A percentile compares a stretch with the other conserved stretches of the same genome.
Conservation (phyloP, 2,329 filamentous ascomycete species). For the Sclerotinia spermophila region DNA sequence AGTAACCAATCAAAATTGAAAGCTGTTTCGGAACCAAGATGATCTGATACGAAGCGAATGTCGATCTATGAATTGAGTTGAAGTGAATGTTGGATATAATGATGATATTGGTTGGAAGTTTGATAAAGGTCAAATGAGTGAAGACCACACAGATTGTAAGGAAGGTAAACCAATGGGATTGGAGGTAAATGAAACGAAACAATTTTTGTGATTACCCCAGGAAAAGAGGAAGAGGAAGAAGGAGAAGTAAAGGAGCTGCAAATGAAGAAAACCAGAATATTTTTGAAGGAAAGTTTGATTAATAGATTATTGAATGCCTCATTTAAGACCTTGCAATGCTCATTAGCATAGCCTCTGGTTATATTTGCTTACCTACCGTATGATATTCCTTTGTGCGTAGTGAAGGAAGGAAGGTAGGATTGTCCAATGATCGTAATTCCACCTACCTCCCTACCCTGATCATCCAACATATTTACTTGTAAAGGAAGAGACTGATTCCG, state of each 20-base stretch:
- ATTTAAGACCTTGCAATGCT: not conserved
- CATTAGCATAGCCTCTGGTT: not conserved
- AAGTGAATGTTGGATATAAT: not conserved
- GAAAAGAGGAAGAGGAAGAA: not conserved
- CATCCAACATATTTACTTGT: not conserved
- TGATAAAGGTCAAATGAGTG: not conserved
- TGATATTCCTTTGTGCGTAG: not conserved
- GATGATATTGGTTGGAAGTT: not conserved
- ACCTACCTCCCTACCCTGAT: not conserved
- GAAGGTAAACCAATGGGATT: not conserved
- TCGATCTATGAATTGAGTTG: not conserved
- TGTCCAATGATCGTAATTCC: not conserved
- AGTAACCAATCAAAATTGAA: not conserved
- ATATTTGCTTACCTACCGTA: not conserved
- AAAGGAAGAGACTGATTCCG: not conserved
- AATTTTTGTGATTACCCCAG: not conserved
- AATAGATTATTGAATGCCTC: not conserved
- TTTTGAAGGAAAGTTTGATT: not conserved
- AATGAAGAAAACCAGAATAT: not conserved
- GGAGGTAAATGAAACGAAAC: too few species aligned
- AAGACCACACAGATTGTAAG: not conserved
- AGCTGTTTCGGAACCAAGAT: not conserved
- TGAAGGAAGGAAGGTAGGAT: conserved; percentile 8
- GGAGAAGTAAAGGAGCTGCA: not conserved
- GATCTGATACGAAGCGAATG: not conserved